phyloP scores from a whole-genome alignment of 768 basidiomycete genomes.

The Tricholomella constricta region DNA sequence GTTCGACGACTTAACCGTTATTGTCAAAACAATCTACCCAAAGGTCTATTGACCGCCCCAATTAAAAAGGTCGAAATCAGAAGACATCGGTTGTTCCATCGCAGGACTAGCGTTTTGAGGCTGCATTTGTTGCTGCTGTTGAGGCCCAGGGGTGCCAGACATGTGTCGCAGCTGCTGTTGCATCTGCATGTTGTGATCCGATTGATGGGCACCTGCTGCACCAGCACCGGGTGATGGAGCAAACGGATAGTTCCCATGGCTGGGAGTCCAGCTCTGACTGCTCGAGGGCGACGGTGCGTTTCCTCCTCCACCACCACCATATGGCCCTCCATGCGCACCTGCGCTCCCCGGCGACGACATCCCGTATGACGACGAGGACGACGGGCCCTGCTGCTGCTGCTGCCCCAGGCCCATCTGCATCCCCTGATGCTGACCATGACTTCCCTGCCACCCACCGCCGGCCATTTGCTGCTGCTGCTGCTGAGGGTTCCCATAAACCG shows the following conservation, averaged over 20 bases:
- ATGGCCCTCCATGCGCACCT: conserved; percentile 28
- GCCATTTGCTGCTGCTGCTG: conserved; percentile 17
- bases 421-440: conserved; percentile 29
- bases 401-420: conserved; percentile 28
- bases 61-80: conserved; percentile 62
- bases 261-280: conserved; percentile 31
- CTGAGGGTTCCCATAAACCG: conserved; percentile 35
- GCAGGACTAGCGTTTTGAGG: conserved; percentile 31
- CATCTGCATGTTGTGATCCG: conserved; percentile 29
- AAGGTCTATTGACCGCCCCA: conserved; percentile 45
- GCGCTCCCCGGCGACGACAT: conserved; percentile 47
- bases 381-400: conserved; percentile 23
- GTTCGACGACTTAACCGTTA: no score
- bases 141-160: conserved; percentile 52
- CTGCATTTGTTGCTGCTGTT: conserved; percentile 34
- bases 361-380: conserved; percentile 29
- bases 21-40: background rate
- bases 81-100: conserved; percentile 41
- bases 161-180: conserved; percentile 49
- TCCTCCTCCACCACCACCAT: conserved; percentile 18
- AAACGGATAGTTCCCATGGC: conserved; percentile 39
- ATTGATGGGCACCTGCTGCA: conserved; percentile 21
- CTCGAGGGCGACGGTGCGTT: conserved; percentile 34
- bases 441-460: conserved; percentile 20
- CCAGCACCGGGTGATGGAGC: conserved; percentile 35